phyloP scores from a whole-genome alignment of 257 asterid genomes.

The Gardenia jasminoides region DNA sequence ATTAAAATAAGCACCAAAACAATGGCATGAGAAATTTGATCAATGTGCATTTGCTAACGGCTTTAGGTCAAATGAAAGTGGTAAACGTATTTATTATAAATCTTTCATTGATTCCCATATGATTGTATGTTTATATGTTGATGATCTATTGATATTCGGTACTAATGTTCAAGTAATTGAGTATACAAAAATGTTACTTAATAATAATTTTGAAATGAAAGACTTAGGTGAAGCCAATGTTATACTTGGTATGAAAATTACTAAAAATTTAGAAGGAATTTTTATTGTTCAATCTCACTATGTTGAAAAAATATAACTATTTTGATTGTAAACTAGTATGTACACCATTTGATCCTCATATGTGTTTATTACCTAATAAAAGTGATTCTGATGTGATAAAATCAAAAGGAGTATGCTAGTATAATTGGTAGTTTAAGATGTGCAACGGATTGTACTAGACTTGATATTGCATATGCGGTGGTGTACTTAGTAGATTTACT shows the following conservation, averaged over 20 bases:
- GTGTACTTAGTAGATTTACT: not conserved
- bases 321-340: not conserved
- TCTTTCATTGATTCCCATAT: too few relatives aligned
- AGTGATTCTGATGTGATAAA: not conserved
- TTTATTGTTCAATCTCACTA: not conserved
- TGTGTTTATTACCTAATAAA: not conserved
- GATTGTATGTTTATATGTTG: too few relatives aligned
- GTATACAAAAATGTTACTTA: not conserved
- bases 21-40: too few relatives aligned
- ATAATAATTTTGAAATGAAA: not conserved
- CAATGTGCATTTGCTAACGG: too few relatives aligned
- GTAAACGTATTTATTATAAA: too few relatives aligned
- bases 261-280: not conserved
- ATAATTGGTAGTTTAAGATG: not conserved
- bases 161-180: too few relatives aligned
- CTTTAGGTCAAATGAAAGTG: too few relatives aligned
- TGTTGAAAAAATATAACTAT: not conserved
- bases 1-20: too few relatives aligned
- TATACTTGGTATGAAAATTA: not conserved
- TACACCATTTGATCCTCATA: not conserved
- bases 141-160: too few relatives aligned
- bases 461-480: not conserved
- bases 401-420: not conserved
- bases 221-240: not conserved
- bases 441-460: not conserved